phyloP scores from a whole-genome alignment of 176 grass and related monocot species.

The Paspalum vaginatum region DNA sequence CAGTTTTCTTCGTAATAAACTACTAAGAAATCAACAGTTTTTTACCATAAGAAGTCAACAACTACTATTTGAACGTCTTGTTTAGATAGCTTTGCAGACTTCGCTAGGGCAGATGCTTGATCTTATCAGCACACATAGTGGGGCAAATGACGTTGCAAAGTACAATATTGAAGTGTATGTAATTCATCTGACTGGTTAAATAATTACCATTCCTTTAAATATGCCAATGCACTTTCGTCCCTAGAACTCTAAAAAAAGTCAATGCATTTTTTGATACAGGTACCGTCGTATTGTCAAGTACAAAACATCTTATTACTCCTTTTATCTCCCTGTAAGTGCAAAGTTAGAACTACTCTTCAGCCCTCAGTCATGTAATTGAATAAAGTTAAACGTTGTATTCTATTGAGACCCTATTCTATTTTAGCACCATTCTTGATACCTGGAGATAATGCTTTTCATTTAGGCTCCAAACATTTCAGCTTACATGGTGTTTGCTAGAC shows the following conservation, averaged over 20 bases:
- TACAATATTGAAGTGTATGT: slow-evolving; percentile 60
- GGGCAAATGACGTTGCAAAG: slow-evolving; percentile 42
- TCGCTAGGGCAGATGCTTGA: slow-evolving; percentile 71
- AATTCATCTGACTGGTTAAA: neutral
- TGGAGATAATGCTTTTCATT: no score
- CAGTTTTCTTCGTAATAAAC: neutral
- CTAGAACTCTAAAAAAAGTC: no score
- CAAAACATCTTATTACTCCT: slow-evolving; percentile 67
- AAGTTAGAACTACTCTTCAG: neutral
- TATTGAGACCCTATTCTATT: no score
- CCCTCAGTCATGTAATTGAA: neutral
- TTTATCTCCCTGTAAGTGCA: slow-evolving; percentile 65
- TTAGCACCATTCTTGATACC: no score
- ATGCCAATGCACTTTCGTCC: neutral
- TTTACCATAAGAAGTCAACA: neutral
- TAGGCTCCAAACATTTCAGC: no score
- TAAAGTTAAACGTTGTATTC: no score
- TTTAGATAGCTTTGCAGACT: slow-evolving; percentile 57
- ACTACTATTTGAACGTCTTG: slow-evolving; percentile 1
- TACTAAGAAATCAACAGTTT: neutral
- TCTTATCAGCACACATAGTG: slow-evolving; percentile 55
- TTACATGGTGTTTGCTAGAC: no score
- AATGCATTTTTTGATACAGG: slow-evolving; percentile 4
- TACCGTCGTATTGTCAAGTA: slow-evolving; percentile 67
- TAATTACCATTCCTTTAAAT: neutral